Evolutionary conservation across 2,329 filamentous ascomycete species (phyloP).

Genomic region (Claviceps paspali): DNA sequence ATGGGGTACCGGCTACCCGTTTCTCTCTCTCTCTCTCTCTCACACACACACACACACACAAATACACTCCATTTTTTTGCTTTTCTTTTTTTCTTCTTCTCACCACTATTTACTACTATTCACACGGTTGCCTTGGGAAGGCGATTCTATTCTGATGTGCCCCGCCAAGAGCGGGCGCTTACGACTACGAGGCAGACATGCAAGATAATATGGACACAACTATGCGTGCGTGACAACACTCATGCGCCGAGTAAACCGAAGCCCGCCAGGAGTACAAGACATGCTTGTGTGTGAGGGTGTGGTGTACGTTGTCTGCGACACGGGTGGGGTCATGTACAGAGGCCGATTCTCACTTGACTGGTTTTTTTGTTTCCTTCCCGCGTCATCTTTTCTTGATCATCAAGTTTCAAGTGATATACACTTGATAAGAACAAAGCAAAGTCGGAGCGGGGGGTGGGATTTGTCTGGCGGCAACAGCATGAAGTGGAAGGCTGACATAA

Average conservation of each 20-base stretch:
- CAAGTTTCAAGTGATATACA: no score
- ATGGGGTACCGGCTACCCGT: constrained; percentile 2
- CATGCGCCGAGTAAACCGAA: neutral
- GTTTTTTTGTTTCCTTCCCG: no score
- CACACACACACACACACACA: no score
- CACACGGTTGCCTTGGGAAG: neutral
- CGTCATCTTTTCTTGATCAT: no score
- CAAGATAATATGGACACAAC: neutral
- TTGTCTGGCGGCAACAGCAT: no score
- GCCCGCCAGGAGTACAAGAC: neutral
- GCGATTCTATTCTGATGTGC: neutral
- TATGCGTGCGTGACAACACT: neutral
- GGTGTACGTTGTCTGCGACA: neutral
- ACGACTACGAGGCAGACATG: neutral
- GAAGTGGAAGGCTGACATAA: no score
- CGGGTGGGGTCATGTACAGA: neutral
- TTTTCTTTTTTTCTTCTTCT: neutral
- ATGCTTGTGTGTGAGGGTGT: neutral
- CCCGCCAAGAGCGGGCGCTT: neutral
- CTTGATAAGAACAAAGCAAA: no score
- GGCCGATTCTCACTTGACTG: no score
- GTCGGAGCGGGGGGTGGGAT: no score
- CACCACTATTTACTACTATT: neutral
- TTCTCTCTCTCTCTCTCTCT: neutral
- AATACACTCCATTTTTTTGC: no score